Evolutionary conservation across 352 stramenopile genomes (phyloP).

Genomic region (Phytopythium oedochilum): DNA sequence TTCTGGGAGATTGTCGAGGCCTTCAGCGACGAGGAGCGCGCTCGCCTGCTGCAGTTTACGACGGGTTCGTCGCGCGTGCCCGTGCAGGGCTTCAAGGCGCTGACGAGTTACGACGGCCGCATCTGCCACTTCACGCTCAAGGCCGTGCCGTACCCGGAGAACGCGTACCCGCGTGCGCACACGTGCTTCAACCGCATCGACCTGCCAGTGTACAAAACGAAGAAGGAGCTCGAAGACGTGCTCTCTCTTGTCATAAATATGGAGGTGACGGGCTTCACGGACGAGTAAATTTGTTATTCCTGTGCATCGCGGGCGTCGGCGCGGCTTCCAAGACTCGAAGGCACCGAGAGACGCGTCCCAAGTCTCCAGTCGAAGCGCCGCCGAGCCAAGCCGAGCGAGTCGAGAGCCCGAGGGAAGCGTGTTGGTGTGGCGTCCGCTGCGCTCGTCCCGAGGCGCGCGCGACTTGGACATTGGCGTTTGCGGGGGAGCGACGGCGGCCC

Average conservation of each 20-base stretch:
- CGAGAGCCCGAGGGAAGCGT: neutral
- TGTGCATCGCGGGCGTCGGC: conserved; percentile 5
- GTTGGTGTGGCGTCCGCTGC: neutral
- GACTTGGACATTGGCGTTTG: neutral
- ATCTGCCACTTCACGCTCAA: conserved; percentile 76
- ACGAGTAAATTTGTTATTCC: conserved; percentile 49
- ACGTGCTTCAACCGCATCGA: conserved; percentile 87
- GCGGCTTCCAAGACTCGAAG: neutral
- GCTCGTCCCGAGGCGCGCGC: neutral
- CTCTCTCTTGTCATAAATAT: conserved; percentile 95
- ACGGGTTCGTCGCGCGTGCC: conserved; percentile 85
- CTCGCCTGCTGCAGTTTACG: conserved; percentile 79
- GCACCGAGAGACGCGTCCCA: neutral
- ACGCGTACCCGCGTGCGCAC: conserved; percentile 62
- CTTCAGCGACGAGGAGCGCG: conserved; percentile 70
- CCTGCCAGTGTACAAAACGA: conserved; percentile 76
- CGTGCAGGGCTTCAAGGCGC: conserved; percentile 74
- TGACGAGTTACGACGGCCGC: conserved; percentile 80
- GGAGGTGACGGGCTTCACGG: conserved; percentile 93
- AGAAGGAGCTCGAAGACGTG: conserved; percentile 93
- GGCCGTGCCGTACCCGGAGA: conserved; percentile 47
- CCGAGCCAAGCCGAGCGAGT: neutral
- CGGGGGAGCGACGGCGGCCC: neutral
- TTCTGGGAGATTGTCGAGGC: conserved; percentile 78
- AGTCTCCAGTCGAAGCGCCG: neutral